These are phyloP conservation scores for Nicotiana tabacum DNA, from an alignment of 257 asterid genomes.

Conservation along the genomic window DNA sequence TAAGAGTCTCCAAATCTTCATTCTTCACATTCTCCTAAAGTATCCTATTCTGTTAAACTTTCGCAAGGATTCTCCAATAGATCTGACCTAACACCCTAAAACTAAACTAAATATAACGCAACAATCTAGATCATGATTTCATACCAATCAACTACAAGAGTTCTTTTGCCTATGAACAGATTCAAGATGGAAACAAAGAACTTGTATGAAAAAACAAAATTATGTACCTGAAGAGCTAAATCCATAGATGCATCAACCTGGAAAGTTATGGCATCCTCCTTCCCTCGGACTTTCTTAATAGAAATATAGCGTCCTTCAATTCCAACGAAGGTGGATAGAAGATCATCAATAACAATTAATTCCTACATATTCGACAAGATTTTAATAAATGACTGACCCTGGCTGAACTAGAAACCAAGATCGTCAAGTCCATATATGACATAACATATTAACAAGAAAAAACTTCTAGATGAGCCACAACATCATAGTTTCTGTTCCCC, in stretches of 20 bases:
- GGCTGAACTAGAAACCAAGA: neutral
- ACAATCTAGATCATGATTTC: neutral
- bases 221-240: constrained; percentile 76
- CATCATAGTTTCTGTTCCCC: neutral
- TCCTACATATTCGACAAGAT: constrained; percentile 45
- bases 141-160: neutral
- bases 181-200: neutral
- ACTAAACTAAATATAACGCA: neutral
- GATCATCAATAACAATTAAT: constrained; percentile 80
- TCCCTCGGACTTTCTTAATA: constrained; percentile 52
- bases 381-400: neutral
- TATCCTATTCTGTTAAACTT: neutral
- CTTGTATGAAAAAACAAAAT: neutral
- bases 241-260: constrained; percentile 94
- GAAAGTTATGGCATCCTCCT: constrained; percentile 48
- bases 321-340: constrained; percentile 76
- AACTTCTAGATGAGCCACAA: neutral
- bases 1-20: neutral
- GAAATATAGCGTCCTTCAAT: constrained; percentile 86
- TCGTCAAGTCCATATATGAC: neutral
- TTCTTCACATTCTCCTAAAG: neutral
- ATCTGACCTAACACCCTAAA: neutral
- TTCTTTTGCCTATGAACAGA: neutral
- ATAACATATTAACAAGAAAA: neutral
- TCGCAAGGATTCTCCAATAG: neutral